phyloP scores from a whole-genome alignment of 139 green algal species.

The Coelastrella sp. region DNA sequence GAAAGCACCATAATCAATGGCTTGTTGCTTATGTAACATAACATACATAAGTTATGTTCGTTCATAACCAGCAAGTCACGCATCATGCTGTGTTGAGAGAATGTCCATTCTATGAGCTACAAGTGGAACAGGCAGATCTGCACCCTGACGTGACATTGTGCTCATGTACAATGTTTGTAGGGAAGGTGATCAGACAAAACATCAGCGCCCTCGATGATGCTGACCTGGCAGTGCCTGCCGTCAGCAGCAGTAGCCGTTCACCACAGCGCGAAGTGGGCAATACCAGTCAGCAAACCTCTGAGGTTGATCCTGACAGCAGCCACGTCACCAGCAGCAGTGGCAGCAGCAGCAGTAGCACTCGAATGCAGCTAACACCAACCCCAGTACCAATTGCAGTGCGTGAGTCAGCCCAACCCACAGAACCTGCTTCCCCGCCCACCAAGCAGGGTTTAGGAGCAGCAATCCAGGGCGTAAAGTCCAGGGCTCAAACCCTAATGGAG shows the following conservation, averaged over 20 bases:
- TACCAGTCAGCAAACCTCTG: background rate
- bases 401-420: background rate
- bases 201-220: background rate
- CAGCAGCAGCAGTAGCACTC: background rate
- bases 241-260: background rate
- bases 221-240: too few species aligned
- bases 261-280: background rate
- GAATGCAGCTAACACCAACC: background rate
- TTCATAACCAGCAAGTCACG: too few species aligned
- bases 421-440: background rate
- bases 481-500: too few species aligned
- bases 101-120: too few species aligned
- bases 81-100: too few species aligned
- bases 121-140: too few species aligned
- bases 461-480: background rate
- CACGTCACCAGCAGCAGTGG: background rate
- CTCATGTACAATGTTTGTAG: background rate
- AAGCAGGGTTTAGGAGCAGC: background rate
- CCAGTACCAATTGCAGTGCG: background rate
- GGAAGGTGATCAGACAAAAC: background rate
- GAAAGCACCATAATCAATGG: too few species aligned
- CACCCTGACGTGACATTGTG: background rate
- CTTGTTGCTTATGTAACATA: too few species aligned
- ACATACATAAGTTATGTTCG: too few species aligned
- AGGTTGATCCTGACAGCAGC: background rate